Conservation (phyloP, 1,139 yeast genomes). For the Kodamaea ohmeri region DNA sequence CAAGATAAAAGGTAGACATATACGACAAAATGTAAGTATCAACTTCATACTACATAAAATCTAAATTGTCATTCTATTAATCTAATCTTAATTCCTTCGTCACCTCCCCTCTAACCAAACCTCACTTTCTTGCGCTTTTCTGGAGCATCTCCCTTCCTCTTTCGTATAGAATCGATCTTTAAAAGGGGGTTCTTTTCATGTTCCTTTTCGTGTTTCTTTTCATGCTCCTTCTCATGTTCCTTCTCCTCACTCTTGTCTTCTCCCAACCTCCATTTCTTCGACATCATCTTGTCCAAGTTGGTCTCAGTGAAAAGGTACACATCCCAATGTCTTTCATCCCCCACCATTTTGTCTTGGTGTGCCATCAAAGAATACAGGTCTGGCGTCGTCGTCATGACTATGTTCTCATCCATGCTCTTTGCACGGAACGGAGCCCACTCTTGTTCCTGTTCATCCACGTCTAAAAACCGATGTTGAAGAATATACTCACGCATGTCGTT, state of each 20-base stretch:
- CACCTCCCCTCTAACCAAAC: no score
- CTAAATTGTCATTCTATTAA: no score
- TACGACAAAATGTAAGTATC: no score
- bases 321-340: conserved; percentile 32
- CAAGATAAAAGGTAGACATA: not conserved
- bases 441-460: conserved; percentile 21
- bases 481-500: conserved; percentile 56
- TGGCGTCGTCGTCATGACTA: conserved; percentile 10
- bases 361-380: conserved; percentile 24
- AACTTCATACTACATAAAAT: no score
- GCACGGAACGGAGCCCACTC: conserved; percentile 35
- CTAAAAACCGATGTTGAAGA: conserved; percentile 46
- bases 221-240: not conserved
- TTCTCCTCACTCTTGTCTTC: no score
- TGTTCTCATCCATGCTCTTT: conserved; percentile 13
- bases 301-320: conserved; percentile 44
- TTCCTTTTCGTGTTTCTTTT: not conserved
- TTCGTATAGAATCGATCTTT: no score
- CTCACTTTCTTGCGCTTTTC: no score
- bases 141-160: no score
- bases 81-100: no score
- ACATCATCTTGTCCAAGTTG: conserved; percentile 30
- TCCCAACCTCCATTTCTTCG: conserved; percentile 7
- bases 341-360: conserved; percentile 19
- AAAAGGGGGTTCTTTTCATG: not conserved